A percentile compares a stretch with the other conserved stretches of the same genome.
Evolutionary conservation across 441 rosid species (phyloP).

Genomic region (Gossypium aridum): DNA sequence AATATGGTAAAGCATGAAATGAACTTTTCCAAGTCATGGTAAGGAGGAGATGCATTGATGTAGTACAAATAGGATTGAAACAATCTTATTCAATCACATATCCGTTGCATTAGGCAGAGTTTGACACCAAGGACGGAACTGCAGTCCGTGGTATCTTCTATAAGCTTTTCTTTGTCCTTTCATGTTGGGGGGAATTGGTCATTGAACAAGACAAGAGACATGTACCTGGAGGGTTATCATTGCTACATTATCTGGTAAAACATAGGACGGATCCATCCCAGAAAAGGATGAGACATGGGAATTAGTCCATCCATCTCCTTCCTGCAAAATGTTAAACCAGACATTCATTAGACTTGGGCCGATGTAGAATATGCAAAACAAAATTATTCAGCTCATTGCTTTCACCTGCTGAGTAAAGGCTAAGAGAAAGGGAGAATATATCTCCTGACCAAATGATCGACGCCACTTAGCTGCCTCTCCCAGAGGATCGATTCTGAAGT

Average conservation of each 20-base stretch:
- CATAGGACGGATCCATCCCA: constrained; percentile 54
- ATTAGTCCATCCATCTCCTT: constrained; percentile 31
- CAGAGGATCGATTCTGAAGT: constrained; percentile 53
- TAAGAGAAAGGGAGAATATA: constrained; percentile 65
- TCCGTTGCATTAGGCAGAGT: not conserved
- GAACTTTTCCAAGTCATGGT: not conserved
- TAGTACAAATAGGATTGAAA: not conserved
- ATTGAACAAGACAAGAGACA: not conserved
- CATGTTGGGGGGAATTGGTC: not conserved
- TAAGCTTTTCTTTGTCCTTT: not conserved
- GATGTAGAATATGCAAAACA: not conserved
- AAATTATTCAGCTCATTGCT: constrained; percentile 9
- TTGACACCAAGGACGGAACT: not conserved
- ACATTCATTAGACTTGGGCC: constrained; percentile 5
- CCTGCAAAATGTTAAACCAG: constrained; percentile 31
- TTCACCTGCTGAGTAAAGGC: constrained; percentile 75
- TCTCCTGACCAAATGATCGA: constrained; percentile 65
- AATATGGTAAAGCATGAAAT: not conserved
- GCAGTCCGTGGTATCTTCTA: not conserved
- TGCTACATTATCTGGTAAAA: constrained; percentile 56
- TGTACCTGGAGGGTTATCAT: constrained; percentile 50
- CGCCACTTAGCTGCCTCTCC: constrained; percentile 78
- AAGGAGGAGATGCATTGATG: not conserved
- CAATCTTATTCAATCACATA: not conserved
- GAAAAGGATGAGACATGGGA: constrained; percentile 41